Evolutionary conservation across 2,329 filamentous ascomycete genomes (phyloP).

Genomic region (Stagonosporopsis tanaceti): DNA sequence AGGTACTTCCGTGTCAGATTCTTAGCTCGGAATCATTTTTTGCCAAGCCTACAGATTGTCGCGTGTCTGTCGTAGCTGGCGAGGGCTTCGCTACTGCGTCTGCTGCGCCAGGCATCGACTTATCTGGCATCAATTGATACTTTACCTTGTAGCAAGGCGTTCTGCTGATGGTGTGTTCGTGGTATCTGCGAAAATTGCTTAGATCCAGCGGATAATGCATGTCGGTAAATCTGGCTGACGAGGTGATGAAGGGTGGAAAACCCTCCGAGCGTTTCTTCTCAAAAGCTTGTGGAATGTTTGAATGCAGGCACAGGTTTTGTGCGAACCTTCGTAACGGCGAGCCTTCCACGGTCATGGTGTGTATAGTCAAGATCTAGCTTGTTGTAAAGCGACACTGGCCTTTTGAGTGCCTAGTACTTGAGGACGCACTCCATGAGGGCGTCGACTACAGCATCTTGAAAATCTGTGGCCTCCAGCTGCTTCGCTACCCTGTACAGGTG

Average conservation of each 20-base stretch:
- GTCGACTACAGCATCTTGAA: constrained; percentile 14
- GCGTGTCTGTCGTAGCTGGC: background rate
- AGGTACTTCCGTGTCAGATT: background rate
- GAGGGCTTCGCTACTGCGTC: background rate
- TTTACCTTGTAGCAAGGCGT: constrained; percentile 6
- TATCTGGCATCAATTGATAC: constrained; percentile 1
- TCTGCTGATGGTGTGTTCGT: constrained; percentile 1
- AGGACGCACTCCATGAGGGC: constrained; percentile 11
- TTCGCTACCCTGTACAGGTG: constrained; percentile 9
- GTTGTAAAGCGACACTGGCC: constrained; percentile 11
- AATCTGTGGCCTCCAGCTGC: constrained; percentile 10
- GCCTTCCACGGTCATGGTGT: constrained; percentile 4
- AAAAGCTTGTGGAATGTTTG: constrained; percentile 4
- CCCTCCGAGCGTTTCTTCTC: constrained; percentile 1
- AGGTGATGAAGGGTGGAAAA: constrained; percentile 13
- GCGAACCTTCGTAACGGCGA: constrained; percentile 8
- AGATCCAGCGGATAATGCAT: constrained; percentile 11
- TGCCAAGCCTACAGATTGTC: background rate
- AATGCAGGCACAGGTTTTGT: constrained; percentile 6
- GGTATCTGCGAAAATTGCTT: constrained; percentile 5
- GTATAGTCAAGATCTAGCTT: constrained; percentile 1
- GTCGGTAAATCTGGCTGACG: constrained; percentile 1
- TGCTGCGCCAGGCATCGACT: background rate
- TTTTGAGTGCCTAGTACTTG: constrained; percentile 10
- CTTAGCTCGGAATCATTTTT: constrained; percentile 6